These are phyloP conservation scores for Kwoniella sp. DNA, from an alignment of 768 basidiomycete genomes.

Conservation along the genomic window DNA sequence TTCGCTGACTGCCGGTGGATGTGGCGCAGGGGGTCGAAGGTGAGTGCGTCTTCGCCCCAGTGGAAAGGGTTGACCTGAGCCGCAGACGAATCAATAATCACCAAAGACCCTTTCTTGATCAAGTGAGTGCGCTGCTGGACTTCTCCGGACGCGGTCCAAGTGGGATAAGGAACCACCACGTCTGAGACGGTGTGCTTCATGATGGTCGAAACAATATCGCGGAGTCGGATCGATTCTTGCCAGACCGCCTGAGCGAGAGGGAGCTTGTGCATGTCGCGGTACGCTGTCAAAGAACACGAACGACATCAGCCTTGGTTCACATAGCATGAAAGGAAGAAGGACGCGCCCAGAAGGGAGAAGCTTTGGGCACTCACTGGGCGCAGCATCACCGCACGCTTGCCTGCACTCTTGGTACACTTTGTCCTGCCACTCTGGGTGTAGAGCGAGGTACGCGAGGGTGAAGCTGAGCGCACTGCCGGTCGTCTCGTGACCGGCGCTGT, in stretches of 20 bases:
- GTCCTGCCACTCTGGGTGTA: constrained; percentile 50
- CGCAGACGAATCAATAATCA: constrained; percentile 37
- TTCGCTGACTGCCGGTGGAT: constrained; percentile 3
- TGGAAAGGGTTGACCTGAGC: constrained; percentile 25
- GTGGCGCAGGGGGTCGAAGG: constrained; percentile 24
- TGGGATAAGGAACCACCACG: constrained; percentile 32
- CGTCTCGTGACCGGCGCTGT: constrained; percentile 53
- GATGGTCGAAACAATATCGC: constrained; percentile 34
- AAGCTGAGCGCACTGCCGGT: constrained; percentile 45
- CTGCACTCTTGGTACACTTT: constrained; percentile 37
- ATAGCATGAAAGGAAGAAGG: too few relatives aligned
- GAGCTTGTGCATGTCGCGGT: constrained; percentile 33
- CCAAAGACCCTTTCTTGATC: constrained; percentile 33
- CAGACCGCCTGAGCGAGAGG: constrained; percentile 22
- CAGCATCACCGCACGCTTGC: constrained; percentile 27
- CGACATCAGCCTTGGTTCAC: background rate
- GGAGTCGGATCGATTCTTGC: constrained; percentile 36
- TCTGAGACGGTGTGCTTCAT: constrained; percentile 31
- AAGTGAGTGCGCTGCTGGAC: constrained; percentile 16
- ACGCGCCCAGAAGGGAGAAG: too few relatives aligned
- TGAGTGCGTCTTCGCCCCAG: constrained; percentile 20
- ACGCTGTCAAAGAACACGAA: constrained; percentile 12
- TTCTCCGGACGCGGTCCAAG: constrained; percentile 29
- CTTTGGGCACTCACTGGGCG: constrained; percentile 27
- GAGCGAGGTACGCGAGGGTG: constrained; percentile 43